phyloP scores from a whole-genome alignment of 2,329 filamentous ascomycete genomes.

The Penicillium aurantiogriseum region DNA sequence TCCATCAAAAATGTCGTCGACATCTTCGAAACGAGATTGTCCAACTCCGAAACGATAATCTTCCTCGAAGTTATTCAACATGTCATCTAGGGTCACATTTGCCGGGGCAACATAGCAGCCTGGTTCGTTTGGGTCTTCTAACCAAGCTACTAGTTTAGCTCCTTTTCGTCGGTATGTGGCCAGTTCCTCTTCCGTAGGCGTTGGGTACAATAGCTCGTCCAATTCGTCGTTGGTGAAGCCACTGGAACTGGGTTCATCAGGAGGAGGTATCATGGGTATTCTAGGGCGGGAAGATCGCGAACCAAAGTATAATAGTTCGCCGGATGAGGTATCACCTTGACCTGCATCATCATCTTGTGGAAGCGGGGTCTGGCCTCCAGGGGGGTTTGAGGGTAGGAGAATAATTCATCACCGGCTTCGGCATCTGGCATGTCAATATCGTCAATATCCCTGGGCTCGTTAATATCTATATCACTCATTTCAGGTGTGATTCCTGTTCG shows the following conservation, averaged over 20 bases:
- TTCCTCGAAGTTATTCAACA: neutral
- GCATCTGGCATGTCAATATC: neutral
- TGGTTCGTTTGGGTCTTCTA: neutral
- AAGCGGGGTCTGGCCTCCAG: too few relatives aligned
- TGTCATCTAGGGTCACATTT: rapidly evolving
- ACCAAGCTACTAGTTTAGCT: neutral
- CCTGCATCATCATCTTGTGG: neutral
- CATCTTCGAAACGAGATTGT: rapidly evolving
- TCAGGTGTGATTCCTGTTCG: neutral
- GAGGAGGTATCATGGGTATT: too few relatives aligned
- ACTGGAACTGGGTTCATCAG: too few relatives aligned
- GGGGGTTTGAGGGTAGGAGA: too few relatives aligned
- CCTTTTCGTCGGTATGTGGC: neutral
- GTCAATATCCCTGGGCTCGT: neutral
- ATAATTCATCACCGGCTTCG: neutral
- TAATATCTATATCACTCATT: neutral
- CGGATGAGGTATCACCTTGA: neutral
- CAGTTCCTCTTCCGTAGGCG: neutral
- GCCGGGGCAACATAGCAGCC: neutral
- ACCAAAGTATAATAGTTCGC: neutral
- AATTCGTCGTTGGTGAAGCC: neutral
- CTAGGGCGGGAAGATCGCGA: neutral
- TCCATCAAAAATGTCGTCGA: neutral
- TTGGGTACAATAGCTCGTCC: too few relatives aligned
- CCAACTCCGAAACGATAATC: neutral